Conservation (phyloP, 257 asterid species). For the Schizonepeta tenuifolia region DNA sequence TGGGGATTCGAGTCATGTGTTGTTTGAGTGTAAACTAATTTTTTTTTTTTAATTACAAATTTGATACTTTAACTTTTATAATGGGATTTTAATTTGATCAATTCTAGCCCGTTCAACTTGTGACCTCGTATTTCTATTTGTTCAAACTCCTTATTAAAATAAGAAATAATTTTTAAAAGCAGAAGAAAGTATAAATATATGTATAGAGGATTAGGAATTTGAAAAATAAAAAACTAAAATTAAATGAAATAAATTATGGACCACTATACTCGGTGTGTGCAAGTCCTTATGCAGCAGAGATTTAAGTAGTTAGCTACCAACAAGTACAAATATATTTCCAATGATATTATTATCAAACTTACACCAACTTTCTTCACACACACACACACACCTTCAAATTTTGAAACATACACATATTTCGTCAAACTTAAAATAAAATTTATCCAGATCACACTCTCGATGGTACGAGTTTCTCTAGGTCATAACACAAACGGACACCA, state of each 20-base stretch:
- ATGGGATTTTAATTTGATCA: too few species aligned
- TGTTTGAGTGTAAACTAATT: too few species aligned
- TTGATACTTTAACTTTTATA: too few species aligned
- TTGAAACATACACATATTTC: too few species aligned
- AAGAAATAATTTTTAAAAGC: background rate
- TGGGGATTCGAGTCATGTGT: too few species aligned
- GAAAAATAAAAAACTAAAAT: background rate
- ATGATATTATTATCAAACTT: slow-evolving; percentile 10
- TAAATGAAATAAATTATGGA: background rate
- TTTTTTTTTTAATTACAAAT: too few species aligned
- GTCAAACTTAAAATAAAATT: background rate
- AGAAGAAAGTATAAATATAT: background rate
- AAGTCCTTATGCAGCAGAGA: slow-evolving; percentile 9
- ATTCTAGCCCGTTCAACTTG: background rate
- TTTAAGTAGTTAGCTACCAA: slow-evolving; percentile 23
- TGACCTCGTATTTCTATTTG: background rate
- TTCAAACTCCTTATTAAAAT: background rate
- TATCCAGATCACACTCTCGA: too few species aligned
- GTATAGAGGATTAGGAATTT: too few species aligned
- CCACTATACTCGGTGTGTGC: background rate
- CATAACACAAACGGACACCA: too few species aligned
- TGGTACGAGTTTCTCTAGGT: too few species aligned
- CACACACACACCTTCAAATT: too few species aligned
- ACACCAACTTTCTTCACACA: slow-evolving; percentile 10
- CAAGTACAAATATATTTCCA: slow-evolving; percentile 5